phyloP scores from a whole-genome alignment of 345 rosid genomes.

The Citrus reticulata region DNA sequence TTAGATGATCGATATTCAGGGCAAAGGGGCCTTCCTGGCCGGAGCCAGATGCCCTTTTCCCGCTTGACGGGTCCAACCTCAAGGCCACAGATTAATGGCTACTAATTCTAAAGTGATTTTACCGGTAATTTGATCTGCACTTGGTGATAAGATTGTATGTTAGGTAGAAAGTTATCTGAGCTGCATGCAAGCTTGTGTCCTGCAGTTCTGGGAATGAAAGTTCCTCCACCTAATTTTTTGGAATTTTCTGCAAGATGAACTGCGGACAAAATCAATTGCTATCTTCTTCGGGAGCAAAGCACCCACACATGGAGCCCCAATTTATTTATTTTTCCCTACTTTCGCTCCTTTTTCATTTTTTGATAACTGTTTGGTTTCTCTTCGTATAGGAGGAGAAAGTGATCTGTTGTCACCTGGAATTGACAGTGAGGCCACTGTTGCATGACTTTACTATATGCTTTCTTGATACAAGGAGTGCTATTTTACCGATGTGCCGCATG shows the following conservation, averaged over 20 bases:
- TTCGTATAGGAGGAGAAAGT: background rate
- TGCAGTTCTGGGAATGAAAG: background rate
- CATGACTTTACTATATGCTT: background rate
- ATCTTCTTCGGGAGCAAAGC: background rate
- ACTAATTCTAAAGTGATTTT: conserved; percentile 23
- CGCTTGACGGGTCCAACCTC: conserved; percentile 50
- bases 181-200: background rate
- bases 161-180: background rate
- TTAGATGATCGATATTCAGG: conserved; percentile 32
- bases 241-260: conserved; percentile 7
- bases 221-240: background rate
- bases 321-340: background rate
- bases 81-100: conserved; percentile 65
- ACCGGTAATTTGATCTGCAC: background rate
- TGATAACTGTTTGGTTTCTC: conserved; percentile 1
- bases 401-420: conserved; percentile 1
- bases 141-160: background rate
- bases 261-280: conserved; percentile 9
- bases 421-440: background rate
- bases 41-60: conserved; percentile 62
- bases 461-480: background rate
- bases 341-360: background rate
- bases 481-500: background rate
- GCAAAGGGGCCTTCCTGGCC: conserved; percentile 35
- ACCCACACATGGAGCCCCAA: background rate